Evolutionary conservation across 768 basidiomycete genomes (phyloP).

Genomic region (Glaciozyma martinii): DNA sequence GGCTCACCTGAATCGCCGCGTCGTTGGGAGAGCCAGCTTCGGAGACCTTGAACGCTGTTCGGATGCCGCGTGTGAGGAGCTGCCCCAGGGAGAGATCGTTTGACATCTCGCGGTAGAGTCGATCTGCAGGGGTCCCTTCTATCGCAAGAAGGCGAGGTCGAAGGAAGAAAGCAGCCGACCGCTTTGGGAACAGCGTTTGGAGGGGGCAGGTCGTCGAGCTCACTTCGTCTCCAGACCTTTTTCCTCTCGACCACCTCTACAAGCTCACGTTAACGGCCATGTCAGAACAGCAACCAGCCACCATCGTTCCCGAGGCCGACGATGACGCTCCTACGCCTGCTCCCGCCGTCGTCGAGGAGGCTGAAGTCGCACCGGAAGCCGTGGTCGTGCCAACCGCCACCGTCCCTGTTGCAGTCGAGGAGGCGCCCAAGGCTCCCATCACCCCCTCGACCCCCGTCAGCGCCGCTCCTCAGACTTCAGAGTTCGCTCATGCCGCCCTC

Average conservation of each 20-base stretch:
- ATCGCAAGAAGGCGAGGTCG: background rate
- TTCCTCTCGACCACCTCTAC: no score
- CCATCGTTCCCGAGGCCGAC: background rate
- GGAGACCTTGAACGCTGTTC: background rate
- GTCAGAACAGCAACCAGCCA: background rate
- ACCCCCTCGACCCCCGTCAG: conserved; percentile 2
- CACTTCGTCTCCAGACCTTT: no score
- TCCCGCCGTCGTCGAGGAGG: background rate
- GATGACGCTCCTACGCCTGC: conserved; percentile 1
- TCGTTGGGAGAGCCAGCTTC: conserved; percentile 18
- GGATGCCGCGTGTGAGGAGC: conserved; percentile 20
- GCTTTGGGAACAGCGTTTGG: no score
- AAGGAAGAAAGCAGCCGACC: background rate
- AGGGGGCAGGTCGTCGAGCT: no score
- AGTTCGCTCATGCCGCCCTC: conserved; percentile 36
- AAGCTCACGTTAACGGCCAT: background rate
- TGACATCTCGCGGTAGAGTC: background rate
- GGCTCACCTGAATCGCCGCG: background rate
- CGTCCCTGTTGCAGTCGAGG: background rate
- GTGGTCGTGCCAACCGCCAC: background rate
- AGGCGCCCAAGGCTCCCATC: background rate
- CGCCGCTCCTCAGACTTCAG: conserved; percentile 10
- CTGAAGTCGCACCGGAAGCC: background rate
- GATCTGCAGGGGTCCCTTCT: no score
- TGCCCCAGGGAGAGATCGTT: conserved; percentile 18